Conservation (phyloP, 1,284 basidiomycete genomes). For the Pseudozyma sp. region DNA sequence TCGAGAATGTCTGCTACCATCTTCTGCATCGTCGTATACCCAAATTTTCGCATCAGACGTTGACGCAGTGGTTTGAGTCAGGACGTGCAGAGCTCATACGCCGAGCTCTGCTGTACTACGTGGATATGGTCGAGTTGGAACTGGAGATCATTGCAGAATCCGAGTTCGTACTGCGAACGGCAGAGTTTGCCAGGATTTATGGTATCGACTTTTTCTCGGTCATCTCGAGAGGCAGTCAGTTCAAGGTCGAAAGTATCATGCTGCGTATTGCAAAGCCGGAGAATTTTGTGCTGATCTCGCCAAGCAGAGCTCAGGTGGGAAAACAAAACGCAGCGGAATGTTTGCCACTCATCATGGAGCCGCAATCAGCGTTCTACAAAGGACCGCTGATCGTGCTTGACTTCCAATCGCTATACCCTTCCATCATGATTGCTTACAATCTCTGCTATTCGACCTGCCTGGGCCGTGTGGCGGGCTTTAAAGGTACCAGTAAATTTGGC, state of each 20-base stretch:
- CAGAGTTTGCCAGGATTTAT: slow-evolving; percentile 93
- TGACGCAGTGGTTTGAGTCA: slow-evolving; percentile 79
- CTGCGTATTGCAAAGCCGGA: slow-evolving; percentile 98
- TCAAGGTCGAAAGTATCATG: slow-evolving; percentile 98
- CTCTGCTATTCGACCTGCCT: slow-evolving; percentile 80
- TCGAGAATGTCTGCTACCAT: slow-evolving; percentile 84
- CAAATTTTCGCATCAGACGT: slow-evolving; percentile 76
- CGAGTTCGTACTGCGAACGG: slow-evolving; percentile 64
- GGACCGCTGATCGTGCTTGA: slow-evolving; percentile 92
- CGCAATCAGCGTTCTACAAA: slow-evolving; percentile 89
- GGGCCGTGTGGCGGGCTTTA: slow-evolving; percentile 85
- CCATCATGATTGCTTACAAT: slow-evolving; percentile 98
- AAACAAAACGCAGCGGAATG: slow-evolving; percentile 95
- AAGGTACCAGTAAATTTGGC: slow-evolving; percentile 88
- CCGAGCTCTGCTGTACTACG: slow-evolving; percentile 53
- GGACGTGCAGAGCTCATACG: slow-evolving; percentile 24
- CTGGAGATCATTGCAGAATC: slow-evolving; percentile 62
- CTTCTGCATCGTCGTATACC: slow-evolving; percentile 73
- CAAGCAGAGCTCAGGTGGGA: slow-evolving; percentile 63
- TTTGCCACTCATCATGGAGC: slow-evolving; percentile 93
- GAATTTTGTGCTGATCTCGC: slow-evolving; percentile 71
- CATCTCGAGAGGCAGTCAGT: slow-evolving; percentile 92
- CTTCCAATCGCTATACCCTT: slow-evolving; percentile 95
- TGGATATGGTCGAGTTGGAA: slow-evolving; percentile 51
- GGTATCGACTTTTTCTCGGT: slow-evolving; percentile 97